These are phyloP conservation scores for Hydnomerulius pinastri DNA, from an alignment of 768 basidiomycete species.

Conservation along the genomic window DNA sequence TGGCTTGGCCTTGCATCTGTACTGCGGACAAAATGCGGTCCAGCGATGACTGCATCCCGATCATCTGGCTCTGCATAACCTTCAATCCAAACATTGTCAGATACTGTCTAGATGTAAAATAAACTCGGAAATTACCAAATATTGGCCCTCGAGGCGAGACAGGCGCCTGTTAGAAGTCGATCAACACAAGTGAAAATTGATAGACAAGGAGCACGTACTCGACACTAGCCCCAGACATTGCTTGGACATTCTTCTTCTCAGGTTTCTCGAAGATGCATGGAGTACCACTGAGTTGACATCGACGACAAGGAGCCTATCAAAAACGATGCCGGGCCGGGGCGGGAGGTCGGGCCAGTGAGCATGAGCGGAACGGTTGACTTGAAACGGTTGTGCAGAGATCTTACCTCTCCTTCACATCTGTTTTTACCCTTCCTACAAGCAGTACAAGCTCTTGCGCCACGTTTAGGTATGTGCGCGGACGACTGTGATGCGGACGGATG, in stretches of 20 bases:
- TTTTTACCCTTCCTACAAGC: conserved; percentile 92
- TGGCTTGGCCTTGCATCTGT: conserved; percentile 43
- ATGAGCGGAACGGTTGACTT: conserved; percentile 44
- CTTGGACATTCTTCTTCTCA: conserved; percentile 76
- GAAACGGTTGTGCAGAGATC: conserved; percentile 35
- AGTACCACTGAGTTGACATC: conserved; percentile 81
- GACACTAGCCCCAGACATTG: conserved; percentile 62
- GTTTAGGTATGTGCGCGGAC: conserved; percentile 76
- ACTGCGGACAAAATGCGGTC: conserved; percentile 79
- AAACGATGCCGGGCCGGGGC: conserved; percentile 68
- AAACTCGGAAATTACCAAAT: conserved; percentile 51
- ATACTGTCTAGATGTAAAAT: neutral
- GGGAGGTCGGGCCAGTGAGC: conserved; percentile 69
- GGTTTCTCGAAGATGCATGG: conserved; percentile 90
- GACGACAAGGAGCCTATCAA: conserved; percentile 82
- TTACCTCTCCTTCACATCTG: conserved; percentile 89
- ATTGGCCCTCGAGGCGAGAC: conserved; percentile 84
- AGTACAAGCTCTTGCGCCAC: conserved; percentile 87
- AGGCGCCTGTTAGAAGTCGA: conserved; percentile 56
- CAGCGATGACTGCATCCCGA: conserved; percentile 88
- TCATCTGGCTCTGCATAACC: conserved; percentile 95
- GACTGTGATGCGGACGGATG: conserved; percentile 29
- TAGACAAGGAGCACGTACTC: conserved; percentile 54
- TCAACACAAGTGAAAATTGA: conserved; percentile 14
- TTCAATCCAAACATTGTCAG: conserved; percentile 26